Percentiles rank a stretch among this genome's conserved stretches.
phyloP scores from a whole-genome alignment of 306 rosid species.

The Pyrus pyrifolia region DNA sequence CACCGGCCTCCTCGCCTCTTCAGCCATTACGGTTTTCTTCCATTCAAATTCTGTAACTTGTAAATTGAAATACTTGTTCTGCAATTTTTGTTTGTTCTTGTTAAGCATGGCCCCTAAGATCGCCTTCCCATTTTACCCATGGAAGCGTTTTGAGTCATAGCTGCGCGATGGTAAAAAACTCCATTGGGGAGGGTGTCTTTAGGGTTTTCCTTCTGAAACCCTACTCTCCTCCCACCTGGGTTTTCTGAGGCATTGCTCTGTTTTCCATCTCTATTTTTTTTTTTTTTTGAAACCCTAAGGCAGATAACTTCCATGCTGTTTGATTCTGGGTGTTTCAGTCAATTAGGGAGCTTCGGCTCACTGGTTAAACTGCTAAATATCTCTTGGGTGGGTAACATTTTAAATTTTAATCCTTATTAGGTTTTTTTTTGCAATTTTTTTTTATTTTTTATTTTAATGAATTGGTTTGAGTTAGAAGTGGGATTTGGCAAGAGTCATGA shows the following conservation, averaged over 20 bases:
- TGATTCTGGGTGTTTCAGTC: slow-evolving; percentile 17
- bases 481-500: slow-evolving; percentile 45
- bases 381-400: slow-evolving; percentile 44
- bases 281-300: slow-evolving; percentile 8
- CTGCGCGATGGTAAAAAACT: slow-evolving; percentile 43
- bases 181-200: slow-evolving; percentile 29
- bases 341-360: slow-evolving; percentile 15
- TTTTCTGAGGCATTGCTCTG: slow-evolving; percentile 28
- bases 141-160: slow-evolving; percentile 95
- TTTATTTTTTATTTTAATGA: background rate
- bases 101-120: slow-evolving; percentile 86
- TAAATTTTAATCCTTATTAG: background rate
- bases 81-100: background rate
- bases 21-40: background rate
- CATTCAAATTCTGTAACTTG: no score
- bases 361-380: slow-evolving; percentile 1
- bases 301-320: background rate
- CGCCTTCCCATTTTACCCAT: slow-evolving; percentile 58
- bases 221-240: slow-evolving; percentile 31
- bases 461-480: background rate
- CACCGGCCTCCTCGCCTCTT: background rate
- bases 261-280: background rate
- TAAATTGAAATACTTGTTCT: background rate
- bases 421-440: background rate
- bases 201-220: slow-evolving; percentile 66